Evolutionary conservation across 805 yeast genomes (phyloP).

Genomic region (Helenozyma rhizophorensis): DNA sequence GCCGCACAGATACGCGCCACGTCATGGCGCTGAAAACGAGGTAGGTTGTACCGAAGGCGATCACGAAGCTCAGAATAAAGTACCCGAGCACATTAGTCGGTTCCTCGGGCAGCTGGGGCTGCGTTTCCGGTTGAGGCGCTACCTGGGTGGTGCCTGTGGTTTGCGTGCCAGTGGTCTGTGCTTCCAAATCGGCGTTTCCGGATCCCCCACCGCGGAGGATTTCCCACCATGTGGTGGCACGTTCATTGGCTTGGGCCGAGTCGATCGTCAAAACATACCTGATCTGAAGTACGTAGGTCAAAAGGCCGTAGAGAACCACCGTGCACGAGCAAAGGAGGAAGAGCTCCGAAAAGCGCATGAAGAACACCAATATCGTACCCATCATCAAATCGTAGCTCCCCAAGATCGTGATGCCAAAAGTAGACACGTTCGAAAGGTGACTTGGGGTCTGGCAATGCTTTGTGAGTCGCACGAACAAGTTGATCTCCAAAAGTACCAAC

Average conservation of each 20-base stretch:
- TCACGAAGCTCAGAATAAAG: constrained; percentile 23
- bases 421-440: constrained; percentile 64
- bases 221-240: constrained; percentile 61
- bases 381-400: constrained; percentile 70
- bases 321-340: constrained; percentile 67
- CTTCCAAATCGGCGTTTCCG: constrained; percentile 4
- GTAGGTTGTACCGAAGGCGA: constrained; percentile 41
- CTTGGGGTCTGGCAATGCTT: constrained; percentile 74
- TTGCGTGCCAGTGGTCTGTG: constrained; percentile 2
- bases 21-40: constrained; percentile 48
- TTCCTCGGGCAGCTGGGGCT: constrained; percentile 7
- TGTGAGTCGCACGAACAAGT: constrained; percentile 64
- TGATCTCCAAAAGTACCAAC: constrained; percentile 46
- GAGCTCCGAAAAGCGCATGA: constrained; percentile 46
- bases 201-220: constrained; percentile 50
- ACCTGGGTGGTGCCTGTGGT: constrained; percentile 1
- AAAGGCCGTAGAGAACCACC: constrained; percentile 62
- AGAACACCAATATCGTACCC: constrained; percentile 56
- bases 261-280: constrained; percentile 66
- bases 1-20: constrained; percentile 61
- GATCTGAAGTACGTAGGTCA: constrained; percentile 72
- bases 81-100: constrained; percentile 21
- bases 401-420: constrained; percentile 50
- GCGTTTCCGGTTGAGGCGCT: constrained; percentile 1
- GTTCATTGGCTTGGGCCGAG: constrained; percentile 68